Percentiles rank a stretch among this genome's conserved stretches.
phyloP scores from a whole-genome alignment of 331 rosid species.

The Saraca asoca region DNA sequence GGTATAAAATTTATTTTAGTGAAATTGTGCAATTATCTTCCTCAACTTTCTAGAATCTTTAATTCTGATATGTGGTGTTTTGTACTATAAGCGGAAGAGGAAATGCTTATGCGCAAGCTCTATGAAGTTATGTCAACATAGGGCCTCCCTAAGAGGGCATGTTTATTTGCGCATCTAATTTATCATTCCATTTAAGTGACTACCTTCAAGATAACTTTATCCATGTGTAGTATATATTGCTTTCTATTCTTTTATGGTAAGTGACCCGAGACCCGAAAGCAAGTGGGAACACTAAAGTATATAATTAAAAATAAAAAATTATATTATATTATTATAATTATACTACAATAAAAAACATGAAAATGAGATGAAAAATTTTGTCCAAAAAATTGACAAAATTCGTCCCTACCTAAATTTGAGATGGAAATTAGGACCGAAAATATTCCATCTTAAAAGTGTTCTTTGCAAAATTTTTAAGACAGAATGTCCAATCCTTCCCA shows the following conservation, averaged over 20 bases:
- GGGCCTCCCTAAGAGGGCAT: slow-evolving; percentile 28
- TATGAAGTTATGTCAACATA: slow-evolving; percentile 30
- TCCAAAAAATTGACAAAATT: too few relatives aligned
- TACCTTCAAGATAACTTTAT: neutral
- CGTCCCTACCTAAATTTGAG: too few relatives aligned
- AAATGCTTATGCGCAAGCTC: slow-evolving; percentile 48
- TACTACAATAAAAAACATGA: too few relatives aligned
- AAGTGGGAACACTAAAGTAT: too few relatives aligned
- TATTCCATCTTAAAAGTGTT: too few relatives aligned
- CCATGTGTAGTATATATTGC: slow-evolving; percentile 2
- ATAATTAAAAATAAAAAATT: too few relatives aligned
- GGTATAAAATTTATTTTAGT: neutral
- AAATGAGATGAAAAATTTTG: too few relatives aligned
- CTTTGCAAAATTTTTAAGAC: too few relatives aligned
- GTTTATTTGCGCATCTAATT: neutral
- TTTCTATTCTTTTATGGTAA: neutral
- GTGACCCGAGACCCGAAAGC: too few relatives aligned
- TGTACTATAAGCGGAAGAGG: slow-evolving; percentile 45
- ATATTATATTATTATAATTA: too few relatives aligned
- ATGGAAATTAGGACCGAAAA: too few relatives aligned
- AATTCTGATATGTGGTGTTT: neutral
- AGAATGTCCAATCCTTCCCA: too few relatives aligned
- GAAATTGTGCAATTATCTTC: neutral
- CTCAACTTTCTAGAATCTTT: neutral
- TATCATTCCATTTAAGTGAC: neutral